phyloP scores from a whole-genome alignment of 179 eudicot species.

The Carnegiea gigantea region DNA sequence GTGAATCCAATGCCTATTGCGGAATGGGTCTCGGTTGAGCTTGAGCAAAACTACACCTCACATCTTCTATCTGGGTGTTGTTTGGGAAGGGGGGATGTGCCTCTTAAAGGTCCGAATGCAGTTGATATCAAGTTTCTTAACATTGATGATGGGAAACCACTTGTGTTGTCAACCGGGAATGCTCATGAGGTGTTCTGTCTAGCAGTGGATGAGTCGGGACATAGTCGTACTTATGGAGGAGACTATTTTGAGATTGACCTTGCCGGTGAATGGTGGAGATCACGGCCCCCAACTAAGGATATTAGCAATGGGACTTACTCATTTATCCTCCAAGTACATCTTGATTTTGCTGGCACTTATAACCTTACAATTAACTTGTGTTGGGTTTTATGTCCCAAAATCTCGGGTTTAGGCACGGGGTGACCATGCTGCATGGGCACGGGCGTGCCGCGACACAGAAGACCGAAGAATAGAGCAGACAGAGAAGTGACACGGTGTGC shows the following conservation, averaged over 20 bases:
- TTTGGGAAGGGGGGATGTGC: slow-evolving; percentile 47
- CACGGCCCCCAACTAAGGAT: slow-evolving; percentile 73
- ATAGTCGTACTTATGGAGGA: slow-evolving; percentile 59
- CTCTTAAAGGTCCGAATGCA: slow-evolving; percentile 52
- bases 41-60: slow-evolving; percentile 57
- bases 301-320: slow-evolving; percentile 79
- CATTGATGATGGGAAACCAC: slow-evolving; percentile 38
- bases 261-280: slow-evolving; percentile 72
- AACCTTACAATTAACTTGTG: slow-evolving; percentile 60
- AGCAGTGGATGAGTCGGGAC: slow-evolving; percentile 65
- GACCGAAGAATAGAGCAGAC: too few species aligned
- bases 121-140: slow-evolving; percentile 50
- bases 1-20: background rate
- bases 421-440: too few species aligned
- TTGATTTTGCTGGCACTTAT: slow-evolving; percentile 70
- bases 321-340: slow-evolving; percentile 76
- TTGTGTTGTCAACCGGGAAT: slow-evolving; percentile 48
- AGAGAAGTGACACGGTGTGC: too few species aligned
- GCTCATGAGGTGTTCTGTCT: slow-evolving; percentile 66
- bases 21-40: slow-evolving; percentile 56
- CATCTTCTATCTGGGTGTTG: slow-evolving; percentile 54
- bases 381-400: too few species aligned
- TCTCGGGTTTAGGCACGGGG: too few species aligned
- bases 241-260: slow-evolving; percentile 84
- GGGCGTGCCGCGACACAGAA: too few species aligned